These are phyloP conservation scores for Talaromyces albobiverticillius DNA, from an alignment of 2,329 filamentous ascomycete species.

Conservation along the genomic window DNA sequence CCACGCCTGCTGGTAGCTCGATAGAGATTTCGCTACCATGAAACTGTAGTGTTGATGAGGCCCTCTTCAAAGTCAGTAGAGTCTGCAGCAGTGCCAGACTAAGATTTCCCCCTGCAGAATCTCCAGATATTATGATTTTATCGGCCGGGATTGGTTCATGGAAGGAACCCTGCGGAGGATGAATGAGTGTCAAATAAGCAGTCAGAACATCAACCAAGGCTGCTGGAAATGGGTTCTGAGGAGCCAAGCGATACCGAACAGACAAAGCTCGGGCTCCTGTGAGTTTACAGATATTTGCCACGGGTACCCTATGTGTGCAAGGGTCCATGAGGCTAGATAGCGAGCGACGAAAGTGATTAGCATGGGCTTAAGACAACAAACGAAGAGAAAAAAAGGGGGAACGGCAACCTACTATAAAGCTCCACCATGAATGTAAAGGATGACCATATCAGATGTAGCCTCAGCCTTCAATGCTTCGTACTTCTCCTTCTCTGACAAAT, in stretches of 20 bases:
- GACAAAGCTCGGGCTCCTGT: constrained; percentile 42
- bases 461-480: constrained; percentile 40
- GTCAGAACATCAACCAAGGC: constrained; percentile 46
- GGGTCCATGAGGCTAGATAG: constrained; percentile 41
- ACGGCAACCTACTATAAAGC: constrained; percentile 40
- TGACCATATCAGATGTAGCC: constrained; percentile 37
- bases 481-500: constrained; percentile 43
- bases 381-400: not conserved
- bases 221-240: constrained; percentile 47
- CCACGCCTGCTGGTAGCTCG: constrained; percentile 40
- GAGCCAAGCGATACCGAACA: constrained; percentile 47
- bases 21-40: constrained; percentile 39
- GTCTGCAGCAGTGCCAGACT: constrained; percentile 40
- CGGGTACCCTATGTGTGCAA: constrained; percentile 38
- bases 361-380: not conserved
- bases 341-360: not conserved
- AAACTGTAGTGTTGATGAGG: constrained; percentile 35
- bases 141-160: constrained; percentile 42
- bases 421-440: constrained; percentile 48
- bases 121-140: constrained; percentile 46
- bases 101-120: constrained; percentile 47
- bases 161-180: constrained; percentile 41
- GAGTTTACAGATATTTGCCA: constrained; percentile 36
- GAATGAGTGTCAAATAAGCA: constrained; percentile 47
- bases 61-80: constrained; percentile 39